A percentile compares a stretch with the other conserved stretches of the same genome.
These are phyloP conservation scores for Pelargonium australe DNA, from an alignment of 441 rosid species.

Conservation along the genomic window DNA sequence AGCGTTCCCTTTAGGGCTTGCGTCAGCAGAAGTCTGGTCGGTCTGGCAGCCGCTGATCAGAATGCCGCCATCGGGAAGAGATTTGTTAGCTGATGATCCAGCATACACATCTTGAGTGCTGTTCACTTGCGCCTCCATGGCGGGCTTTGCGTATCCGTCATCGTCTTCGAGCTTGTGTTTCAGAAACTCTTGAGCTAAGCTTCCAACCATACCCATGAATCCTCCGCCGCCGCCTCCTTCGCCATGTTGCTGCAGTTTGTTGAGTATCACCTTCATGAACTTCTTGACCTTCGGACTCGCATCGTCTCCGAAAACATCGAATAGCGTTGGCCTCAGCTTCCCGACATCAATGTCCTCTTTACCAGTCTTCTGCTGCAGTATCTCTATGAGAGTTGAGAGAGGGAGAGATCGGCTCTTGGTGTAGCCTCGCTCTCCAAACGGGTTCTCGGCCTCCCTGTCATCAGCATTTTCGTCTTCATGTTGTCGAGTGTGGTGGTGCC, in stretches of 20 bases:
- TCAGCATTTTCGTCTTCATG: slow-evolving; percentile 32
- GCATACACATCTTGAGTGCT: slow-evolving; percentile 75
- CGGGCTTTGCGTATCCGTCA: neutral
- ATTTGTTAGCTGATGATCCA: slow-evolving; percentile 40
- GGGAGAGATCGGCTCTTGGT: slow-evolving; percentile 72
- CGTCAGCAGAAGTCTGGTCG: slow-evolving; percentile 93
- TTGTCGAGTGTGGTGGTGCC: slow-evolving; percentile 6
- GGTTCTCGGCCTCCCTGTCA: slow-evolving; percentile 32
- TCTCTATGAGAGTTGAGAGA: slow-evolving; percentile 62
- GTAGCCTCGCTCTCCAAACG: slow-evolving; percentile 42
- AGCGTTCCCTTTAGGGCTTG: slow-evolving; percentile 70
- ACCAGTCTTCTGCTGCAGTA: slow-evolving; percentile 83
- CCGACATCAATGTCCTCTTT: slow-evolving; percentile 89
- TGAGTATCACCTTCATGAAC: slow-evolving; percentile 72
- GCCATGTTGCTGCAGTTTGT: slow-evolving; percentile 41
- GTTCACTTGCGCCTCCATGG: slow-evolving; percentile 38
- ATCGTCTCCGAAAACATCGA: slow-evolving; percentile 78
- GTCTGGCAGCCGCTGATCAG: slow-evolving; percentile 87
- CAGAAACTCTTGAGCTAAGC: slow-evolving; percentile 49
- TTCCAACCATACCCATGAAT: neutral
- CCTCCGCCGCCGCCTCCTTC: neutral
- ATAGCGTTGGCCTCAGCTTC: slow-evolving; percentile 73
- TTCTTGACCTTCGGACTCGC: slow-evolving; percentile 95
- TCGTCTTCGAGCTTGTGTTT: slow-evolving; percentile 51
- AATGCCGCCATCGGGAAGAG: slow-evolving; percentile 63